A percentile compares a stretch with the other conserved stretches of the same genome.
Evolutionary conservation across 257 asterid species (phyloP).

Genomic region (Phtheirospermum japonicum): DNA sequence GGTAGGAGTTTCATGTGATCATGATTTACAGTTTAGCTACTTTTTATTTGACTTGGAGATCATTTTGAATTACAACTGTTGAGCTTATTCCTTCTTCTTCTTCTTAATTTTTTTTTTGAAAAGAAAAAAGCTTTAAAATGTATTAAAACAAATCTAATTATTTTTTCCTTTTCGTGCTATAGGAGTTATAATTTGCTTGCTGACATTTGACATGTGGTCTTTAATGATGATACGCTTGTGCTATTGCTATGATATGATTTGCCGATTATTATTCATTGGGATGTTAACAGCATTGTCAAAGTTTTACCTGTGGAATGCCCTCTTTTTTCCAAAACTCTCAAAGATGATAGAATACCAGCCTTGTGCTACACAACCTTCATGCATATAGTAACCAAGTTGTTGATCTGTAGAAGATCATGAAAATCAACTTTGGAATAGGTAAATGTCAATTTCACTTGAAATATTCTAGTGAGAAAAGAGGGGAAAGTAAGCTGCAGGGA

Average conservation of each 20-base stretch:
- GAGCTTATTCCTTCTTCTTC: too few species aligned
- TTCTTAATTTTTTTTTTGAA: too few species aligned
- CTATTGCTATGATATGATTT: slow-evolving; percentile 5
- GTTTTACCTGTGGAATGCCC: slow-evolving; percentile 8
- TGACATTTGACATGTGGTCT: slow-evolving; percentile 3
- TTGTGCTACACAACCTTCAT: not conserved
- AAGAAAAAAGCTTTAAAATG: too few species aligned
- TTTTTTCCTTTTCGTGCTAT: slow-evolving; percentile 7
- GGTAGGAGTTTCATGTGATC: not conserved
- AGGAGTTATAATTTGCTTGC: not conserved
- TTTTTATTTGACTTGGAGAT: not conserved
- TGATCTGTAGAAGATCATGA: not conserved
- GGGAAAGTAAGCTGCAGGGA: slow-evolving; percentile 12
- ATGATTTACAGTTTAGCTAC: not conserved
- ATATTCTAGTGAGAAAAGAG: too few species aligned
- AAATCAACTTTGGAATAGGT: slow-evolving; percentile 5
- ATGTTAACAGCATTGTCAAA: slow-evolving; percentile 1
- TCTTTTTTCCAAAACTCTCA: not conserved
- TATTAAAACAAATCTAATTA: too few species aligned
- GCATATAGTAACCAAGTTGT: slow-evolving; percentile 10
- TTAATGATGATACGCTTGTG: too few species aligned
- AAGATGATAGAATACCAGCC: slow-evolving; percentile 4
- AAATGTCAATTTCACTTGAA: slow-evolving; percentile 4
- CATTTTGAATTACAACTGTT: slow-evolving; percentile 2
- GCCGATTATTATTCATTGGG: not conserved